A percentile compares a stretch with the other conserved stretches of the same genome.
phyloP scores from a whole-genome alignment of 768 basidiomycete species.

The Mycena olivaceomarginata region DNA sequence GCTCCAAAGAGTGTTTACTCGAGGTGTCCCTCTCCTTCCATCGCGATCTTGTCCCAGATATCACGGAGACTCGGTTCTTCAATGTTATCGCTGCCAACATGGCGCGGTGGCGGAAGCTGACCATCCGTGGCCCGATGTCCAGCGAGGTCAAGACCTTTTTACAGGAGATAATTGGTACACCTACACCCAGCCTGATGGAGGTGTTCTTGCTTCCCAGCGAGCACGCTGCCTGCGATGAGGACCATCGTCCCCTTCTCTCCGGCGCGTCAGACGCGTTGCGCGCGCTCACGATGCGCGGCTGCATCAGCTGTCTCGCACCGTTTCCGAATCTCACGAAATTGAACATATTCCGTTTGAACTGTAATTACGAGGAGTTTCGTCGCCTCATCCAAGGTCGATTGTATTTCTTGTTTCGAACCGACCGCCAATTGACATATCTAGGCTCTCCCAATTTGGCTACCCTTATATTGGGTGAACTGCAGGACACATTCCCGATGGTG shows the following conservation, averaged over 20 bases:
- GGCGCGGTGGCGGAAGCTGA: slow-evolving; percentile 30
- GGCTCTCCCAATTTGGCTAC: slow-evolving; percentile 35
- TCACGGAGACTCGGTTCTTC: not conserved
- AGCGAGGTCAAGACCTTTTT: slow-evolving; percentile 21
- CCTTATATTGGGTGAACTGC: slow-evolving; percentile 40
- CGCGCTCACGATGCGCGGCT: slow-evolving; percentile 36
- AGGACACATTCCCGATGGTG: slow-evolving; percentile 41
- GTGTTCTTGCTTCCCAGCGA: slow-evolving; percentile 21
- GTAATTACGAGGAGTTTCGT: slow-evolving; percentile 35
- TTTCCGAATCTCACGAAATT: slow-evolving; percentile 34
- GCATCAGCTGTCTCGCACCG: slow-evolving; percentile 37
- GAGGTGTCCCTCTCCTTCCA: slow-evolving; percentile 45
- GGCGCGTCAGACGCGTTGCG: slow-evolving; percentile 23
- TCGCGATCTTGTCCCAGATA: not conserved
- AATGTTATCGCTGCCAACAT: not conserved
- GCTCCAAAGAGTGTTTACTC: slow-evolving; percentile 49
- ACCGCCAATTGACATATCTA: not conserved
- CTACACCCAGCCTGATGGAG: slow-evolving; percentile 24
- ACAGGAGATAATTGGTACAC: not conserved
- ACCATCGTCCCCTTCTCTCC: slow-evolving; percentile 24
- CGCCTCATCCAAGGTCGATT: slow-evolving; percentile 25
- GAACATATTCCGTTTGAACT: slow-evolving; percentile 28
- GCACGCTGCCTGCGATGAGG: not conserved
- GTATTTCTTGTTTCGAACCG: slow-evolving; percentile 19
- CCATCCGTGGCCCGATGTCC: slow-evolving; percentile 1